Conservation (phyloP, 306 rosid genomes). For the Vachellia collinsii region DNA sequence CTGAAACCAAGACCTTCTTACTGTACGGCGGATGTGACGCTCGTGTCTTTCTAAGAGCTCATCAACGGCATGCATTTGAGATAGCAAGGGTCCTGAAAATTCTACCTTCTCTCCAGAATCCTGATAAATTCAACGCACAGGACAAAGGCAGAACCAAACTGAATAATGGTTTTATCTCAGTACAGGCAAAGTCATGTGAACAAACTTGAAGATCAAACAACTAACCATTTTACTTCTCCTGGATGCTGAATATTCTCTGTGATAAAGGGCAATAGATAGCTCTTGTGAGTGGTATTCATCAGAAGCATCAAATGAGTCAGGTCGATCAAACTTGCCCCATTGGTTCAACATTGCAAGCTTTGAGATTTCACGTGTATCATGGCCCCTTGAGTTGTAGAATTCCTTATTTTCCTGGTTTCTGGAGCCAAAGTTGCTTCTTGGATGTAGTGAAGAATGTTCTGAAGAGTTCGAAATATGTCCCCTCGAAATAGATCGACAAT, state of each 20-base stretch:
- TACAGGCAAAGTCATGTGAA: not conserved
- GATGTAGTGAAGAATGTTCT: conserved; percentile 55
- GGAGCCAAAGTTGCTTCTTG: conserved; percentile 58
- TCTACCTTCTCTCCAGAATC: conserved; percentile 88
- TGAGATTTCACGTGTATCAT: conserved; percentile 62
- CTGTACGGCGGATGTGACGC: conserved; percentile 76
- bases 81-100: conserved; percentile 89
- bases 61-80: conserved; percentile 84
- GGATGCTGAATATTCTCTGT: conserved; percentile 67
- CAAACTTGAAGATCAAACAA: conserved; percentile 8
- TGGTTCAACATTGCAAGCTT: conserved; percentile 76
- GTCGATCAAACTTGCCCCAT: conserved; percentile 90
- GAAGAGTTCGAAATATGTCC: conserved; percentile 65
- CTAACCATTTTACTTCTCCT: conserved; percentile 82
- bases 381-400: conserved; percentile 55
- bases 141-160: conserved; percentile 16
- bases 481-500: conserved; percentile 77
- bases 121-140: conserved; percentile 40
- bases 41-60: conserved; percentile 93
- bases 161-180: conserved; percentile 1
- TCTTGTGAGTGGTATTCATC: conserved; percentile 95
- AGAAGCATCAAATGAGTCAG: conserved; percentile 91
- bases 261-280: conserved; percentile 69
- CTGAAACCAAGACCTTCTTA: conserved; percentile 89
- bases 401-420: conserved; percentile 69